Conservation (phyloP, 1,284 basidiomycete genomes). For the Ganoderma boninense region DNA sequence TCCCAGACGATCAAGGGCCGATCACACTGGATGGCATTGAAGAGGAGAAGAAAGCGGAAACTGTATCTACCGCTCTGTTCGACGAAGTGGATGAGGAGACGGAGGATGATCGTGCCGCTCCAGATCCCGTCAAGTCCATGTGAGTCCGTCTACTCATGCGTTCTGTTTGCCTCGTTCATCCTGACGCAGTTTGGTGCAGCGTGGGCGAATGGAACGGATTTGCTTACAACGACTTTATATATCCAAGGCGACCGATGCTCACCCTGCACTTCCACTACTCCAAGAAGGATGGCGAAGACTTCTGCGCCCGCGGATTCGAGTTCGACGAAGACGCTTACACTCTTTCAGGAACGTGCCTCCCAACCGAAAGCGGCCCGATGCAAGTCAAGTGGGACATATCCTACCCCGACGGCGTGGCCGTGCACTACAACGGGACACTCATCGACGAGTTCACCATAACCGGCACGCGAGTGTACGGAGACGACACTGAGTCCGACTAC, state of each 20-base stretch:
- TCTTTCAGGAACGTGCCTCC: conserved; percentile 7
- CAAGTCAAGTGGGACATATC: conserved; percentile 4
- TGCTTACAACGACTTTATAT: background rate
- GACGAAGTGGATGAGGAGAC: conserved; percentile 14
- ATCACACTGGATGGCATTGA: conserved; percentile 9
- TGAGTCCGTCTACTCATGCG: background rate
- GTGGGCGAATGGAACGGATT: conserved; percentile 24
- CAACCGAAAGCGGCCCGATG: background rate
- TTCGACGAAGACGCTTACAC: conserved; percentile 9
- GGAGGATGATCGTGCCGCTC: conserved; percentile 16
- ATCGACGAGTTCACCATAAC: conserved; percentile 21
- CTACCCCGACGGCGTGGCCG: conserved; percentile 5
- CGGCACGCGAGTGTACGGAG: conserved; percentile 5
- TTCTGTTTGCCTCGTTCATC: background rate
- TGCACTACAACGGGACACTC: conserved; percentile 12
- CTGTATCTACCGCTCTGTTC: conserved; percentile 2
- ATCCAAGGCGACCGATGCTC: conserved; percentile 18
- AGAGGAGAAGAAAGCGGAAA: background rate
- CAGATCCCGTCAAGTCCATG: conserved; percentile 3
- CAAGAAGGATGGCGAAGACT: background rate
- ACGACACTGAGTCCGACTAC: background rate
- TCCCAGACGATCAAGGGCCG: background rate
- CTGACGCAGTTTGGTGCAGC: conserved; percentile 1
- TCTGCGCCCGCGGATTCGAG: conserved; percentile 14
- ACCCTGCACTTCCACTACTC: conserved; percentile 19